Evolutionary conservation across 306 rosid species (phyloP).

Genomic region (Begonia fuchsioides): DNA sequence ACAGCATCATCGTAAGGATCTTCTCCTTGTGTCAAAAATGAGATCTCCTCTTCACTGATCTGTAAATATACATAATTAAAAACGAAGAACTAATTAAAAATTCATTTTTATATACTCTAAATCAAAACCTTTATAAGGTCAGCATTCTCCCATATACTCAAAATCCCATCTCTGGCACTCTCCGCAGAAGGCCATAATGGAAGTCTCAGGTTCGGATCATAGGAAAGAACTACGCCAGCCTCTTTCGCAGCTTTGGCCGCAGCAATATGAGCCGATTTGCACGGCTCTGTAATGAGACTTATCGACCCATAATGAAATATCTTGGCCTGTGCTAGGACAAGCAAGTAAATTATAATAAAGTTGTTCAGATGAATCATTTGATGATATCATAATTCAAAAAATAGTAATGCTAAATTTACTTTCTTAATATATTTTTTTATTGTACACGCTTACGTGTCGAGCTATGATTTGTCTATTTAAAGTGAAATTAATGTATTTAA

Average conservation of each 20-base stretch:
- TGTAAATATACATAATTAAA: slow-evolving; percentile 18
- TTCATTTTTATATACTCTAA: background rate
- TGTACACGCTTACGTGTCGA: no score
- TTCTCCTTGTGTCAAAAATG: slow-evolving; percentile 74
- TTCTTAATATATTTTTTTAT: no score
- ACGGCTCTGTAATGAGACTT: slow-evolving; percentile 92
- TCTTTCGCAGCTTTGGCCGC: slow-evolving; percentile 88
- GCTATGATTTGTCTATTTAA: no score
- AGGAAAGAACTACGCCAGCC: slow-evolving; percentile 69
- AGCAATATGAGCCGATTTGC: slow-evolving; percentile 92
- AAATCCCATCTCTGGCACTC: slow-evolving; percentile 85
- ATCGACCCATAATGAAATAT: slow-evolving; percentile 85
- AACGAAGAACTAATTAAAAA: background rate
- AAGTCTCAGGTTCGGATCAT: slow-evolving; percentile 94
- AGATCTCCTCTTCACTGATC: slow-evolving; percentile 84
- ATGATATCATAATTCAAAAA: no score
- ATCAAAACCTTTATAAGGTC: slow-evolving; percentile 67
- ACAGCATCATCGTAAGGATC: slow-evolving; percentile 73
- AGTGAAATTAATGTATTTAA: no score
- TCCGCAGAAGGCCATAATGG: slow-evolving; percentile 91
- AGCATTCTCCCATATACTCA: slow-evolving; percentile 81
- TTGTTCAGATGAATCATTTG: no score
- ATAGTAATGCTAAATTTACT: no score
- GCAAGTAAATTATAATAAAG: no score
- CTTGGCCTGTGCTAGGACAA: slow-evolving; percentile 49